These are phyloP conservation scores for Rubroboletus satanas DNA, from an alignment of 768 basidiomycete species.

Conservation along the genomic window DNA sequence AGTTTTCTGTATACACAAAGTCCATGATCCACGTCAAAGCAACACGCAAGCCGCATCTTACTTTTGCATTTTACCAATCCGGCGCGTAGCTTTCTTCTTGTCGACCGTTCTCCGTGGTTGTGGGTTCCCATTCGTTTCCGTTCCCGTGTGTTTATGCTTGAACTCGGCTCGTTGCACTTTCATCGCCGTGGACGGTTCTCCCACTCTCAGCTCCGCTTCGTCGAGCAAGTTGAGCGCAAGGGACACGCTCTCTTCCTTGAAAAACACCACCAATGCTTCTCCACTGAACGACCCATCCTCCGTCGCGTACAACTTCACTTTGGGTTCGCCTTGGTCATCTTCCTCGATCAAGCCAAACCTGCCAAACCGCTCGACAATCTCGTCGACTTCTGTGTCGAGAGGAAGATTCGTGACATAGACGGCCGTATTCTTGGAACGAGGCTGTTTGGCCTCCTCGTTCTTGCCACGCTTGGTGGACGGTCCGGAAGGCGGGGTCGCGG, in stretches of 20 bases:
- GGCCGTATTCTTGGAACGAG: slow-evolving; percentile 86
- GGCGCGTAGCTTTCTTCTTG: slow-evolving; percentile 70
- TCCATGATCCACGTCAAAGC: neutral
- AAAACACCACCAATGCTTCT: slow-evolving; percentile 93
- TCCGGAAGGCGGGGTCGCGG: slow-evolving; percentile 44
- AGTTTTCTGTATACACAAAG: slow-evolving; percentile 61
- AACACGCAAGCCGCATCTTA: slow-evolving; percentile 28
- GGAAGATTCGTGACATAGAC: slow-evolving; percentile 88
- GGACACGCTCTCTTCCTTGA: slow-evolving; percentile 93
- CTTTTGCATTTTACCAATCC: slow-evolving; percentile 88
- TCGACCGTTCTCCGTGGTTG: slow-evolving; percentile 63
- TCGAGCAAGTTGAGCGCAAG: slow-evolving; percentile 84
- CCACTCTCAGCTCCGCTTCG: slow-evolving; percentile 86
- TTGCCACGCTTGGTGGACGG: slow-evolving; percentile 69
- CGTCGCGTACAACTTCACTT: slow-evolving; percentile 91
- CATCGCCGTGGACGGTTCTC: slow-evolving; percentile 71
- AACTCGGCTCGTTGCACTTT: slow-evolving; percentile 75
- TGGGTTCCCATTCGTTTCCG: slow-evolving; percentile 37
- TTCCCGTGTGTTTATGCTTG: slow-evolving; percentile 55
- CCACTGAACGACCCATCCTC: slow-evolving; percentile 88
- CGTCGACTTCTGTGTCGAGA: slow-evolving; percentile 63
- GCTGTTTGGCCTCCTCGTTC: slow-evolving; percentile 45
- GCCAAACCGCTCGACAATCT: slow-evolving; percentile 81
- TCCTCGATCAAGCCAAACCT: slow-evolving; percentile 93
- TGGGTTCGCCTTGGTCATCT: slow-evolving; percentile 85